Evolutionary conservation across 208 protist genomes (phyloP), one percentile per base, ranked within the genome.

Genomic region (Acanthamoeba culbertsoni): DNA sequence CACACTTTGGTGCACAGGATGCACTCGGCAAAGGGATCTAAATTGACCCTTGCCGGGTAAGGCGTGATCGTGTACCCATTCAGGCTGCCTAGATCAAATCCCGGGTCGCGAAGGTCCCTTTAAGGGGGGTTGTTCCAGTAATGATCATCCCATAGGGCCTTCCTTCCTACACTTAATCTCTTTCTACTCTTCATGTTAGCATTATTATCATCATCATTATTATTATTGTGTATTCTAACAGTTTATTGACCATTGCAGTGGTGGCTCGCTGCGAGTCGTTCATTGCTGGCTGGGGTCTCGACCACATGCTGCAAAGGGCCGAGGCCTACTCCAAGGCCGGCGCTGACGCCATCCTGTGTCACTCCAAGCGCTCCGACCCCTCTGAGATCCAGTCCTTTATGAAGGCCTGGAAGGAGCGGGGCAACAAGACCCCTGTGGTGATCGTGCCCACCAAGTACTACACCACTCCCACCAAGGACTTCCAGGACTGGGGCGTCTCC

Each of bases 401-500:
- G 94, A 93, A 95, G 46, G 95, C 95, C 31, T 98, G 96, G 96
- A 94, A 96, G 90, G 94, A 96, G 51, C 55, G 94, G 8, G 43
- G 88, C 43, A 94, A 92, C 35, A 84, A 89, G 65, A 88, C 55
- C 2, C 97, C 97, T 20, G 96, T 98, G 28, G 95, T 98, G n/a
- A 97, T 98, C 91, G 97, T 98, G 48, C 97, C 97, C 48, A 98
- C 97, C 51, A 98, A 97, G 51, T 98, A 98, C 90, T 95, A 96
- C 93, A 95, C 88, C 28, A 95, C 95, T 37, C 96, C 96, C 43
- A 95, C 94, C 42, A 35, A 94, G 26, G 82, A 96, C 59, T 97
- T 97, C 93, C 92, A 94, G 45, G 89, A 97, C 37, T 75, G 96
- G 43, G 96, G 96, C 26, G 94, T 98, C 63, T 96, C 93, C 79